Evolutionary conservation across 2,329 filamentous ascomycete genomes (phyloP).

Genomic region (Exophiala sp.): DNA sequence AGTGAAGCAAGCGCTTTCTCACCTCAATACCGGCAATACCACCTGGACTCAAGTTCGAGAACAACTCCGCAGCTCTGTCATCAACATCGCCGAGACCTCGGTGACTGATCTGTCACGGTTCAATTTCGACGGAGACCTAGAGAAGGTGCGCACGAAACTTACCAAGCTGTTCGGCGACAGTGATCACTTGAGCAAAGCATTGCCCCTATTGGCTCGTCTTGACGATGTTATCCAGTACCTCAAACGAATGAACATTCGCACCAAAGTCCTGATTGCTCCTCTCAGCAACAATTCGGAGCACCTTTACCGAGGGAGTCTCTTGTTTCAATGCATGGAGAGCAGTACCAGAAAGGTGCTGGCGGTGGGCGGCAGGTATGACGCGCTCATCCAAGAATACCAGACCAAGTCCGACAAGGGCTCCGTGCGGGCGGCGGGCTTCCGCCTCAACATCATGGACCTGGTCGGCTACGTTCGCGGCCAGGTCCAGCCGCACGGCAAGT

Average conservation of each 20-base stretch:
- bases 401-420: constrained; percentile 58
- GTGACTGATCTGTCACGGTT: constrained; percentile 86
- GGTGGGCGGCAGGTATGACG: constrained; percentile 88
- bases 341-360: constrained; percentile 75
- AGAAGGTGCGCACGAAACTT: constrained; percentile 23
- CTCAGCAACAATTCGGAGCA: constrained; percentile 84
- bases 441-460: constrained; percentile 26
- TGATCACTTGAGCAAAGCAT: constrained; percentile 46
- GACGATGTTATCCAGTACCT: constrained; percentile 71
- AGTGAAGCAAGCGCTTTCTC: constrained; percentile 78
- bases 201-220: constrained; percentile 65
- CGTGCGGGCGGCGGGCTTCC: constrained; percentile 87
- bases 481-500: constrained; percentile 3
- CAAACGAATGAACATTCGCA: constrained; percentile 65
- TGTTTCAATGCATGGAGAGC: constrained; percentile 86
- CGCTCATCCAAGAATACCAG: constrained; percentile 74
- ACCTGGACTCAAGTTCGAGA: constrained; percentile 19
- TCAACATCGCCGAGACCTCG: constrained; percentile 81
- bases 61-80: constrained; percentile 30
- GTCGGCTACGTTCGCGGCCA: constrained; percentile 22
- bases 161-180: constrained; percentile 48
- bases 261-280: constrained; percentile 77
- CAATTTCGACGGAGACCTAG: constrained; percentile 64
- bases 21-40: constrained; percentile 60
- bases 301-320: constrained; percentile 76